These are phyloP conservation scores for Cymbopogon flexuosus DNA, from an alignment of 202 grass and related monocot species.

Conservation along the genomic window DNA sequence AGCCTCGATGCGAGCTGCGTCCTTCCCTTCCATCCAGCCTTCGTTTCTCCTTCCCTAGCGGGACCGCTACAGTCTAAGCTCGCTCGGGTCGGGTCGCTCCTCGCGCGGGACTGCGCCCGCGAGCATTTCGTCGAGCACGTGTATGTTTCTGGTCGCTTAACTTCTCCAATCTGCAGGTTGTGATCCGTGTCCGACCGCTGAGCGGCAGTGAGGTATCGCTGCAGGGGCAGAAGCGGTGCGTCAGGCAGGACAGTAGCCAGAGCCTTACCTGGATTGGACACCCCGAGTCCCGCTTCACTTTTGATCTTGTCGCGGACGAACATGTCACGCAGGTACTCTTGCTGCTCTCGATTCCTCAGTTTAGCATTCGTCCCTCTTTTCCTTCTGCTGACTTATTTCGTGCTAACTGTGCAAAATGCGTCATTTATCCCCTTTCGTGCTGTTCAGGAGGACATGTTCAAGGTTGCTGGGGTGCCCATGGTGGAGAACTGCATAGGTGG, in stretches of 20 bases:
- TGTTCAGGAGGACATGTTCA: conserved; percentile 75
- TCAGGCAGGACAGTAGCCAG: conserved; percentile 73
- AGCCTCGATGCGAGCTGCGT: background rate
- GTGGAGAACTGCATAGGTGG: conserved; percentile 92
- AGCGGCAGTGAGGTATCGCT: conserved; percentile 68
- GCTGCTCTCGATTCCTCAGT: background rate
- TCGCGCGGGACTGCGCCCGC: background rate
- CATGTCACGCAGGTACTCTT: conserved; percentile 65
- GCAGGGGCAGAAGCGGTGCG: conserved; percentile 63
- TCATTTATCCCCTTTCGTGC: conserved; percentile 18
- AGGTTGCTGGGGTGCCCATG: conserved; percentile 90
- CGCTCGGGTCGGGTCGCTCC: background rate
- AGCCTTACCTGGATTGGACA: conserved; percentile 77
- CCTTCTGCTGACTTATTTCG: background rate
- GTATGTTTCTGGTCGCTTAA: background rate
- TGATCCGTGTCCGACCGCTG: conserved; percentile 80
- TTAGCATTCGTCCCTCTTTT: background rate
- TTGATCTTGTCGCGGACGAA: conserved; percentile 93
- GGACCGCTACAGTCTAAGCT: background rate
- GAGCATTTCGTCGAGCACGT: conserved; percentile 26
- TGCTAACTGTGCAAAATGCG: background rate
- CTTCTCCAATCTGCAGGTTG: conserved; percentile 43
- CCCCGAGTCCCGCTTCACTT: conserved; percentile 91
- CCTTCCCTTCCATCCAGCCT: background rate
- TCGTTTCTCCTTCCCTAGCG: background rate